Percentiles rank a stretch among this genome's conserved stretches.
Conservation (phyloP, 164 flowering plant species). For the Macadamia tetraphylla region DNA sequence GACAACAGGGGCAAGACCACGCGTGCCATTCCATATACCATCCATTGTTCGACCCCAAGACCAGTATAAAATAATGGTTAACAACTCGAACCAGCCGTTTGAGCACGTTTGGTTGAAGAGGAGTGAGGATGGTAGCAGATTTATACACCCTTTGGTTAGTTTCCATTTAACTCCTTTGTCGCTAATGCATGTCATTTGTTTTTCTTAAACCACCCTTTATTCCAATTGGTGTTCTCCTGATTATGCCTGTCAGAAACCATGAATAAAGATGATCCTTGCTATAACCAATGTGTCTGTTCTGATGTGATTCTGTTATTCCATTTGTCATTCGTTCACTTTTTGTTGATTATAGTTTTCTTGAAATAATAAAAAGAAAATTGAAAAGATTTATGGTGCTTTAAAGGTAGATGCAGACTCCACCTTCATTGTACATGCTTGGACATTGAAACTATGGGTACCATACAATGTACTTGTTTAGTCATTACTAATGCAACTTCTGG, state of each 20-base stretch:
- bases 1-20: constrained; percentile 31
- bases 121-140: constrained; percentile 67
- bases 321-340: no score
- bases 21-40: constrained; percentile 83
- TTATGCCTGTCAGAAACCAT: no score
- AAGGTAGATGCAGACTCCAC: no score
- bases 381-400: no score
- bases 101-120: constrained; percentile 90
- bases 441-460: no score
- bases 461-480: neutral
- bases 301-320: no score
- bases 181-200: neutral
- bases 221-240: no score
- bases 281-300: no score
- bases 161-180: neutral
- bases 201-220: neutral
- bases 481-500: neutral
- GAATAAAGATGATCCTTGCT: no score
- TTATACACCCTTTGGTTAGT: constrained; percentile 85
- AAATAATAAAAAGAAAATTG: no score
- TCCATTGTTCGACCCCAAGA: constrained; percentile 74
- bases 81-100: constrained; percentile 77
- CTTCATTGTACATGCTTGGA: no score
- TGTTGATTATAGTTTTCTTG: no score
- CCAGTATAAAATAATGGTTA: constrained; percentile 62